Evolutionary conservation across 169 alveolate genomes (phyloP), one percentile per base, ranked within the genome.

Genomic region (Sarcocystis neurona): DNA sequence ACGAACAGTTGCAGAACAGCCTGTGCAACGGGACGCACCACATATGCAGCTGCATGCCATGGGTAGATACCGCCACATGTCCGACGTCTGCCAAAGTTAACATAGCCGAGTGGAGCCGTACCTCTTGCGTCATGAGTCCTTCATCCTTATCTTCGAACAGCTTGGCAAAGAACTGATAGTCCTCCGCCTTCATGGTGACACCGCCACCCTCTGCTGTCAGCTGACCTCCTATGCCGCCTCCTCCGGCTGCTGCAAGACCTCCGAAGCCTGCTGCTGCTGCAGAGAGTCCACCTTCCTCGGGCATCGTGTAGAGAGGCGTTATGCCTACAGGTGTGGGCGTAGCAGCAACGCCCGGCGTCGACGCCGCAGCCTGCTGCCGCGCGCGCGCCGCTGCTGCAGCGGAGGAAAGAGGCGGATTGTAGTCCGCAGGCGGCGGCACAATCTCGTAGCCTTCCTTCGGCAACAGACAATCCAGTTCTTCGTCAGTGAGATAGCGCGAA

Each of bases 381-480:
- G 86, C 92, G 41, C 85, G 92, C 74, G 74, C 93, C 80, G 85
- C 93, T 41, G 84, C 93, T 77, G 74, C 92, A 39, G 87, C 93
- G 85, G 88, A 84, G 10, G 88, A 75, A 0, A 87, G 93, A 4
- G 96, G 78, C 48, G 94, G 94, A 70, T 94, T 93, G 77, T 96
- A 97, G 87, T 95, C 98, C 43, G 95, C 97, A 0, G 98, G 99
- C 2, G 98, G 97, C 70, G 93, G 88, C 41, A 97, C 97, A 32
- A 97, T 94, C 86, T 96, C 99, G 88, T 96, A 97, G 6, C 98
- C 99, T 78, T 94, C 99, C 41, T 79, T 66, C 27, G 99, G 99
- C 32, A 98, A 92, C 41, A 98, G 92, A 53, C 96, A 96, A 79
- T 97, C 98, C 48, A 98, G 93, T 90, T 98, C 99, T 90, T 97